Percentiles rank a stretch among this genome's conserved stretches.
phyloP scores from a whole-genome alignment of 768 basidiomycete species.

The Daedaleopsis sinensis region DNA sequence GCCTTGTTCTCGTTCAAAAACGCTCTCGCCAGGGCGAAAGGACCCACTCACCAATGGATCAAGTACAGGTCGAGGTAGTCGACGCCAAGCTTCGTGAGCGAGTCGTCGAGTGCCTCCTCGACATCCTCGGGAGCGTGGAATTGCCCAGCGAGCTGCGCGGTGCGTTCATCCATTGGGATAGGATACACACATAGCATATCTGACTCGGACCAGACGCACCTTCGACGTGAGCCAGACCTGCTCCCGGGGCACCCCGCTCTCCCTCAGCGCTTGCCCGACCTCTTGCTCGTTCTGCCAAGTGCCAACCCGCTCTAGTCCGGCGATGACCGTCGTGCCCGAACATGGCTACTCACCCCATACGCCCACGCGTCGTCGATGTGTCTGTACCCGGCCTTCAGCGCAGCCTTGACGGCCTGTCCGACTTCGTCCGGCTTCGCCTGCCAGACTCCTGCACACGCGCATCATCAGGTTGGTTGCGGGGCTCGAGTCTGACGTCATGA shows the following conservation, averaged over 20 bases:
- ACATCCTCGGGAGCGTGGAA: conserved; percentile 78
- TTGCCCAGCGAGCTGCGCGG: conserved; percentile 65
- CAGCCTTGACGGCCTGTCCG: conserved; percentile 68
- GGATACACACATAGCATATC: not conserved
- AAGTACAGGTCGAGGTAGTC: conserved; percentile 82
- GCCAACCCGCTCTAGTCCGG: not conserved
- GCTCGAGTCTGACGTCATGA: not conserved
- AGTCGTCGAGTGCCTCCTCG: conserved; percentile 67
- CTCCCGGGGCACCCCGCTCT: conserved; percentile 61
- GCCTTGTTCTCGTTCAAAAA: conserved; percentile 42
- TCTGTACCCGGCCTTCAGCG: conserved; percentile 63
- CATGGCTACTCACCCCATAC: conserved; percentile 47
- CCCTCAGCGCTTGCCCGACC: conserved; percentile 62
- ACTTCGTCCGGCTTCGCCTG: conserved; percentile 59
- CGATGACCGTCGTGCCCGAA: not conserved
- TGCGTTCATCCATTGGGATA: no score
- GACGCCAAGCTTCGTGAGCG: conserved; percentile 59
- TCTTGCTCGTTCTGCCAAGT: conserved; percentile 62
- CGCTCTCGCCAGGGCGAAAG: not conserved
- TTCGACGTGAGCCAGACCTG: conserved; percentile 71
- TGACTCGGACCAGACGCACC: conserved; percentile 33
- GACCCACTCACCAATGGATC: conserved; percentile 65
- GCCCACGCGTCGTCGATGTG: conserved; percentile 79
- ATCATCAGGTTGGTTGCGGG: not conserved
- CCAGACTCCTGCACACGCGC: conserved; percentile 57